Base-by-base conservation (phyloP, 192 early-diverging fungal genomes). In the Coemansia reversa region DNA sequence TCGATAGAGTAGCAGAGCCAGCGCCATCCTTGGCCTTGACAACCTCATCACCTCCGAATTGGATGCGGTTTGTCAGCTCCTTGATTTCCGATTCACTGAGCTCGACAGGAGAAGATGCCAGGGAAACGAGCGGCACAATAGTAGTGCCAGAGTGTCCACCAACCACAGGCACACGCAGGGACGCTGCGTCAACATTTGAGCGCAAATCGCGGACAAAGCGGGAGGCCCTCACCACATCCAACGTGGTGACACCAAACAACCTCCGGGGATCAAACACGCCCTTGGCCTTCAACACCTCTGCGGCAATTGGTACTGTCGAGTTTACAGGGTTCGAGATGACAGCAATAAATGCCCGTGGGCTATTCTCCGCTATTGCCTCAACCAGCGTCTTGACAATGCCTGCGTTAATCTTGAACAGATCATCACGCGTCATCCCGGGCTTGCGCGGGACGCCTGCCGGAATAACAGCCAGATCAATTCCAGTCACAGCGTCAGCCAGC, bases 11-110 rank as follows among this genome's bases (percentile, higher is more conserved):
- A 29, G 93, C 92, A 24, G 90, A 91, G 51, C 92, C 94, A 22
- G 88, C 86, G 60, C 96, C 96, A 84, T 94, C 90, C 89, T 99
- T 99, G 74, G 97, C 97, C 89, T 99, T 92, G 75, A 99, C 97
- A 61, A 99, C 97, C 76, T 99, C 97, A 71, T 99, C 97, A 64
- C 97, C 97, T 73, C 95, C 97, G 70, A 90, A 99, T 85, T 99
- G 97, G 63, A 99, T 95, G 58, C 97, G 92, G 85, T 99, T 66
- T 63, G 95, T 98, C 59, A 99, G 84, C 20, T 83, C 86, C 75
- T 94, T 91, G 58, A 88, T 70, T 85, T 95, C 88, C 66, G 91
- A 90, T 52, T 90, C 81, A 62, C 86, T 84, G 73, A 98, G 91
- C 60, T 81, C 85, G 45, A 88, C 64, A 35, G 86, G 84, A 29